These are phyloP conservation scores for Vigna angularis DNA, from an alignment of 306 rosid species.

Conservation along the genomic window DNA sequence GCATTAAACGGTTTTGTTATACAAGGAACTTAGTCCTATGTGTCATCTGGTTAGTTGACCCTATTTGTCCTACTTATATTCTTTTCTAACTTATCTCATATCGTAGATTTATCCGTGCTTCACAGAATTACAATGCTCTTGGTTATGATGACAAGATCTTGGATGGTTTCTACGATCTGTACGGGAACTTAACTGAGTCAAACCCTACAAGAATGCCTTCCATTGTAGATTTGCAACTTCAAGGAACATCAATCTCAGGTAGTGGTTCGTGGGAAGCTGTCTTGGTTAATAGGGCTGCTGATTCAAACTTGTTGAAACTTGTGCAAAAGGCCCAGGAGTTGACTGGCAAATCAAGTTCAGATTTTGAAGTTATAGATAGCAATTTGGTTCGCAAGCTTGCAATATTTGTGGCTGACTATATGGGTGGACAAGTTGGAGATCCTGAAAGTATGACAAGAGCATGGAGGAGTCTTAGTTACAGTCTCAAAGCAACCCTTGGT, in stretches of 20 bases:
- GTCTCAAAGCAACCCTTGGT: constrained; percentile 85
- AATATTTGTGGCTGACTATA: constrained; percentile 79
- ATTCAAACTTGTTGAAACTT: constrained; percentile 83
- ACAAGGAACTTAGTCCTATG: constrained; percentile 36
- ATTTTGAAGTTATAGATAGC: constrained; percentile 57
- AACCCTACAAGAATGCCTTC: constrained; percentile 86
- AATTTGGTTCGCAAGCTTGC: constrained; percentile 82
- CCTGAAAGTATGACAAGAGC: constrained; percentile 77
- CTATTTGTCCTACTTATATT: constrained; percentile 52
- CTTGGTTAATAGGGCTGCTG: constrained; percentile 85
- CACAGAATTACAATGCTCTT: constrained; percentile 97
- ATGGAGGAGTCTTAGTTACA: constrained; percentile 80
- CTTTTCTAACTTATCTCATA: constrained; percentile 84
- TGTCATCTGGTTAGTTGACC: constrained; percentile 43
- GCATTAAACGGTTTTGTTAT: constrained; percentile 6
- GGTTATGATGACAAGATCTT: constrained; percentile 93
- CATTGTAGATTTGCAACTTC: constrained; percentile 92
- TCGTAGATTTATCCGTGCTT: constrained; percentile 91
- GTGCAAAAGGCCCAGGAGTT: constrained; percentile 78
- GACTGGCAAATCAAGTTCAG: constrained; percentile 62
- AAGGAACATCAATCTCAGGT: constrained; percentile 78
- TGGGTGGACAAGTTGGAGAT: constrained; percentile 95
- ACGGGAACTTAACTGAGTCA: constrained; percentile 71
- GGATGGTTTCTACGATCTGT: constrained; percentile 97
- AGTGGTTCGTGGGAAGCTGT: constrained; percentile 92